A percentile compares a stretch with the other conserved stretches of the same genome.
Conservation (phyloP, 2,329 filamentous ascomycete species). For the Mycosphaerella arachidis region DNA sequence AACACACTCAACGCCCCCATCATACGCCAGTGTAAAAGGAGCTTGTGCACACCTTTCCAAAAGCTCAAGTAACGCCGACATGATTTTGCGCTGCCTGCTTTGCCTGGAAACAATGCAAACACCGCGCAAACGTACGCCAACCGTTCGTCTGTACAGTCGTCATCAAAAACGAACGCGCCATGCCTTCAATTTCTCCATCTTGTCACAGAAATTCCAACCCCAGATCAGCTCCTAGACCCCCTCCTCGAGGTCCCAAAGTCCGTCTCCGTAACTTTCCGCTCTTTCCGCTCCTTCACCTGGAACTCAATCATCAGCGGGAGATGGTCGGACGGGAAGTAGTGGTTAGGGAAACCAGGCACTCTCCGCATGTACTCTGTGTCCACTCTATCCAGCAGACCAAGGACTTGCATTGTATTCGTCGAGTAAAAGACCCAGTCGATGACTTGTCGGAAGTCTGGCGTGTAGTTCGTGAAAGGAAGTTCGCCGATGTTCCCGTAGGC, state of each 20-base stretch:
- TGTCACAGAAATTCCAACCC: constrained; percentile 4
- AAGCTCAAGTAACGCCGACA: background rate
- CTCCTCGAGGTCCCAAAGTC: constrained; percentile 30
- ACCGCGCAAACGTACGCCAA: background rate
- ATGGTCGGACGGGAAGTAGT: constrained; percentile 91
- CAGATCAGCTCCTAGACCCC: constrained; percentile 17
- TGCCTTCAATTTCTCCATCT: constrained; percentile 1
- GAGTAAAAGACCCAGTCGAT: constrained; percentile 99
- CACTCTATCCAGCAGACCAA: constrained; percentile 77
- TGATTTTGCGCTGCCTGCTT: constrained; percentile 6
- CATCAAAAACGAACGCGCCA: constrained; percentile 1
- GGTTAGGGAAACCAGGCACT: constrained; percentile 88
- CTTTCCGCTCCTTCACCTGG: constrained; percentile 80
- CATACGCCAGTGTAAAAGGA: background rate
- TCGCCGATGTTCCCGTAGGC: constrained; percentile 82
- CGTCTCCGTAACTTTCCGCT: constrained; percentile 41
- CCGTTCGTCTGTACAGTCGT: constrained; percentile 5
- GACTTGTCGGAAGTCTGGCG: constrained; percentile 83
- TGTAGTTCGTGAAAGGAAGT: constrained; percentile 93
- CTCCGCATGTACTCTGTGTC: constrained; percentile 79
- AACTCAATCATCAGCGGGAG: constrained; percentile 87
- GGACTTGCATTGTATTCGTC: constrained; percentile 79
- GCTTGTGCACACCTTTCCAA: background rate
- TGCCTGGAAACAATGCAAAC: constrained; percentile 7
- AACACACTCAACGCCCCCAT: background rate